These are phyloP conservation scores for Botrytis fabae DNA, from an alignment of 2,329 filamentous ascomycete genomes.

Conservation along the genomic window DNA sequence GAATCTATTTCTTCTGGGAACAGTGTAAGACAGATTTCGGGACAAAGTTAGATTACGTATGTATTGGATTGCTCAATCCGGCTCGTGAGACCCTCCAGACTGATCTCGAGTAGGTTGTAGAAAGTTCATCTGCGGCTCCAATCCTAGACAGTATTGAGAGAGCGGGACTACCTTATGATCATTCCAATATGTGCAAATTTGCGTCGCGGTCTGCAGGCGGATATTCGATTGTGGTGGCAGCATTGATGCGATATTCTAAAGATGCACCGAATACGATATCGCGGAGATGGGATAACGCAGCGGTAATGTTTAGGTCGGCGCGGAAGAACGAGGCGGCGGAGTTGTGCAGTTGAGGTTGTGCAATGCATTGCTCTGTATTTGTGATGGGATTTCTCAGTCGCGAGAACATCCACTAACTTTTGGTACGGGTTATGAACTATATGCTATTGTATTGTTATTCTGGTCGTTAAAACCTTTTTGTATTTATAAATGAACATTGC, in stretches of 20 bases:
- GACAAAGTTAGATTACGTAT: not conserved
- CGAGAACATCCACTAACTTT: too few relatives aligned
- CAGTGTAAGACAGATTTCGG: constrained; percentile 4
- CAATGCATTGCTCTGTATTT: too few relatives aligned
- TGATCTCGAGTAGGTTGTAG: not conserved
- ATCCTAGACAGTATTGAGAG: constrained; percentile 1
- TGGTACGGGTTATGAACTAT: too few relatives aligned
- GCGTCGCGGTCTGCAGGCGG: not conserved
- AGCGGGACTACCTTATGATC: constrained; percentile 4
- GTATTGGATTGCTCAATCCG: too few relatives aligned
- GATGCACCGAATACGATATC: constrained; percentile 4
- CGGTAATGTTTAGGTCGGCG: not conserved
- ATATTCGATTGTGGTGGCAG: not conserved
- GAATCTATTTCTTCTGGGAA: constrained; percentile 9
- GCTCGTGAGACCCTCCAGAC: too few relatives aligned
- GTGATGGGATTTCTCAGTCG: too few relatives aligned
- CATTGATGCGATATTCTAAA: constrained; percentile 4
- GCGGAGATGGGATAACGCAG: constrained; percentile 3
- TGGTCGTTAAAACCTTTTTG: not conserved
- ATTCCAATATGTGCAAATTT: constrained; percentile 11
- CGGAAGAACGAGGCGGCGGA: constrained; percentile 1
- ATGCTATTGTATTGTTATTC: too few relatives aligned
- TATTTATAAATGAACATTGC: not conserved
- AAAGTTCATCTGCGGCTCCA: not conserved
- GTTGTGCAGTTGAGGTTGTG: not conserved